Evolutionary conservation across 495 filamentous ascomycete species (phyloP), one percentile per base, ranked within the genome.

Genomic region (Massariosphaeria phaeospora): DNA sequence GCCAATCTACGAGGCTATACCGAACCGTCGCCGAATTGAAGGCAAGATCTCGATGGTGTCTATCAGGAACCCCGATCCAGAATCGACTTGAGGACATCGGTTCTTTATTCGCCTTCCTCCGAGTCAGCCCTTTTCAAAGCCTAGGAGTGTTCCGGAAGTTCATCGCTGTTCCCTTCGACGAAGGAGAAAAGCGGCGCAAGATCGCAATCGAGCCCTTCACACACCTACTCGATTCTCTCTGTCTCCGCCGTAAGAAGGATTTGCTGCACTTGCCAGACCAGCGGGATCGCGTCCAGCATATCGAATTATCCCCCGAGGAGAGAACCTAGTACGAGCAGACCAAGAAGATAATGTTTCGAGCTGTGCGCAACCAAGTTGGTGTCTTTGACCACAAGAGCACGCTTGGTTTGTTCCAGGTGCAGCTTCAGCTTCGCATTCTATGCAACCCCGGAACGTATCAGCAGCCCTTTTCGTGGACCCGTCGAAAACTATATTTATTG

Each of bases 11-110:
- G n/a, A 40, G 27, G 25, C 48, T 48, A 21, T 50, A 48, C 25
- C 48, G 48, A n/a, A 38, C 59, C n/a, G 55, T 59, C 1, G 20
- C 15, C 35, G 35, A 38, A n/a, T 18, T 63, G 1, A 41, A 48
- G 12, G 59, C 54, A 18, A 35, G 29, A 23, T 50, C 33, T 13
- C 48, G 59, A 3, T 63, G 59, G 59, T 63, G 59, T 25, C 43
- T 63, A 4, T 58, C 59, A 5, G 59, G 59, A 25, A 63, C 59
- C 11, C 59, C 59, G 9, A 63, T 63, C 13, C 59, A 63, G 39
- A 63, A 63, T 49, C 41, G 49, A 9, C 34, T 63, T 2, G 55
- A 63, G 21, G 59, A 63, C 41, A 48, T 58, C 17, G 59, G 55
- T 1, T 51, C 59, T 15, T 39, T 63, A 6, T 45, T 63, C 20